phyloP scores from a whole-genome alignment of 2,329 filamentous ascomycete genomes.

The Endothia cerciana region DNA sequence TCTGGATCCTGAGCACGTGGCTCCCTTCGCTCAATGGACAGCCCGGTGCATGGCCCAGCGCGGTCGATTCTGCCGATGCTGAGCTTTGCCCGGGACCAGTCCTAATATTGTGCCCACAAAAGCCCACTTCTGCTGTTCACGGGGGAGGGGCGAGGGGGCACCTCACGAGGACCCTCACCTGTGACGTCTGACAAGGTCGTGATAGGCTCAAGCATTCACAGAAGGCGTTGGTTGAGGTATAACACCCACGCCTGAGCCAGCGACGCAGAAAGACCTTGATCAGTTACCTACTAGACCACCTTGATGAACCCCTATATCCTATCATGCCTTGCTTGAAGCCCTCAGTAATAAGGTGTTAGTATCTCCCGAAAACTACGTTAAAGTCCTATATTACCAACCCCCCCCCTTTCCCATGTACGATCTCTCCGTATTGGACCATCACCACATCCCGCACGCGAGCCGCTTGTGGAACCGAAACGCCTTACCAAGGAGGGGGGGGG shows the following conservation, averaged over 20 bases:
- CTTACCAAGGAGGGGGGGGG: no score
- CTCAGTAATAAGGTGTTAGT: neutral
- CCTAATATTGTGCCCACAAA: no score
- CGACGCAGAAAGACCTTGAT: no score
- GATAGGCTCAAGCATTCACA: neutral
- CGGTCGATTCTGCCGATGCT: no score
- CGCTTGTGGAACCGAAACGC: neutral
- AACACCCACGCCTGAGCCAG: no score
- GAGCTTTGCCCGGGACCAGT: no score
- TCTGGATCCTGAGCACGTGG: slow-evolving; percentile 20
- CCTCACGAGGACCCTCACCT: neutral
- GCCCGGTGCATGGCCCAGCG: neutral
- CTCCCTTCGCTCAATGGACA: neutral
- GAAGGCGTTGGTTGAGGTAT: neutral
- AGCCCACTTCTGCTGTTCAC: no score
- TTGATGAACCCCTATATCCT: neutral
- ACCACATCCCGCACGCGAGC: no score
- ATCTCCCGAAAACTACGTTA: neutral
- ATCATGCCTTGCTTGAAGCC: neutral
- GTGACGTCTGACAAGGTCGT: neutral
- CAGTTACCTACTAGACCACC: neutral
- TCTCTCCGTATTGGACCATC: neutral
- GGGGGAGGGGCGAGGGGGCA: neutral
- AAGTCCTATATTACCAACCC: slow-evolving; percentile 1
- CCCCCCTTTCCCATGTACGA: neutral